Evolutionary conservation across 148 eudicot species (phyloP).

Genomic region (Cornus suecica): DNA sequence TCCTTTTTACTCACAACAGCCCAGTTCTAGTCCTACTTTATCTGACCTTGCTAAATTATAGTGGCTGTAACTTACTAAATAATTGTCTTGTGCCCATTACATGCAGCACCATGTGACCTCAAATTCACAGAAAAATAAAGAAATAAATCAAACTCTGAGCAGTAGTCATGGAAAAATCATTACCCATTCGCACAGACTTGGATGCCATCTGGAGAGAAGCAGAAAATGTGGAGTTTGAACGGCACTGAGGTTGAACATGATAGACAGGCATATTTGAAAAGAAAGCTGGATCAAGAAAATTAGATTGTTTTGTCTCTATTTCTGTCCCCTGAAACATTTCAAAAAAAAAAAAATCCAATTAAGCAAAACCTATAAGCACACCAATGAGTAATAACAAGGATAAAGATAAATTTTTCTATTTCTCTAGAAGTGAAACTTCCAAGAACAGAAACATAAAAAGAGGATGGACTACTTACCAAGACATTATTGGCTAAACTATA

Average conservation of each 20-base stretch:
- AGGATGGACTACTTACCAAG: constrained; percentile 52
- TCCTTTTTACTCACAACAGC: not conserved
- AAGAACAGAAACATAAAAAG: constrained; percentile 1
- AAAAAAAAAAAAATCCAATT: constrained; percentile 17
- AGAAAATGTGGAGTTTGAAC: constrained; percentile 39
- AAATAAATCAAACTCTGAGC: not conserved
- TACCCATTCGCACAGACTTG: constrained; percentile 38
- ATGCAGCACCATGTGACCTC: not conserved
- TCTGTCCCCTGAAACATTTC: constrained; percentile 65
- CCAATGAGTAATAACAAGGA: constrained; percentile 2
- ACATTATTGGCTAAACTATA: constrained; percentile 48
- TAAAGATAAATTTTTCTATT: not conserved
- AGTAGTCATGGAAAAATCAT: not conserved
- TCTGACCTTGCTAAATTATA: not conserved
- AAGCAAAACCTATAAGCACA: not conserved
- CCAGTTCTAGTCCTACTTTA: not conserved
- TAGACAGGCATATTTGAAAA: constrained; percentile 55
- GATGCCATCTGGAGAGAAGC: constrained; percentile 38
- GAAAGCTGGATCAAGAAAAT: constrained; percentile 70
- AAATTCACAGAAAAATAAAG: constrained; percentile 1
- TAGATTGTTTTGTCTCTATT: constrained; percentile 31
- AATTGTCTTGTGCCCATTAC: not conserved
- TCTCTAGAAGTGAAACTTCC: not conserved
- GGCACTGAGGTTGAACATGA: constrained; percentile 57
- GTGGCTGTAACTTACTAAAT: not conserved